phyloP scores from a whole-genome alignment of 768 basidiomycete genomes.

The Exidia glandulosa region DNA sequence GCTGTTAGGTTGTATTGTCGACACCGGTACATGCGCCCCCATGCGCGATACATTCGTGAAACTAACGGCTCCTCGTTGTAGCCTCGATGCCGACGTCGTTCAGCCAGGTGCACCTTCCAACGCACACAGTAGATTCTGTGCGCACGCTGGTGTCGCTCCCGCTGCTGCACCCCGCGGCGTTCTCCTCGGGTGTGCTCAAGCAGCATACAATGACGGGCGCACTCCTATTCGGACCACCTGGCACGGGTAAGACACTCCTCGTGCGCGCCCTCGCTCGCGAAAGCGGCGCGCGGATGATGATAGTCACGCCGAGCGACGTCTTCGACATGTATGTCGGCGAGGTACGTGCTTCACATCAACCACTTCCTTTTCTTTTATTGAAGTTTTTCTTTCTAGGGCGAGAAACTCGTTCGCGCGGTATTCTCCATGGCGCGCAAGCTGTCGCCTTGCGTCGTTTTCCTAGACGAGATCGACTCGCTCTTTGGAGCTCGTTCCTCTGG shows the following conservation, averaged over 20 bases:
- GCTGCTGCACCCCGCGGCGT: conserved; percentile 75
- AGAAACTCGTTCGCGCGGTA: conserved; percentile 80
- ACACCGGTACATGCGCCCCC: conserved; percentile 42
- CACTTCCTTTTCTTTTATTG: conserved; percentile 1
- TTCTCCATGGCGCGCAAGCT: conserved; percentile 78
- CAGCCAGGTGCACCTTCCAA: conserved; percentile 76
- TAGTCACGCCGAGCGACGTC: conserved; percentile 83
- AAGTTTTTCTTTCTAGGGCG: conserved; percentile 43
- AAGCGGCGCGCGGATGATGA: conserved; percentile 88
- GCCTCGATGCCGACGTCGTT: conserved; percentile 75
- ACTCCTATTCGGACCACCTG: conserved; percentile 86
- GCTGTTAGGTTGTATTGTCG: conserved; percentile 76
- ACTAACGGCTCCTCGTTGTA: conserved; percentile 15
- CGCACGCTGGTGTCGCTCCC: conserved; percentile 87
- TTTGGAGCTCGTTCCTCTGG: conserved; percentile 77
- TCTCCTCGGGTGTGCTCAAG: conserved; percentile 80
- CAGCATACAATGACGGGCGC: conserved; percentile 88
- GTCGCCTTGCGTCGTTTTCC: conserved; percentile 86
- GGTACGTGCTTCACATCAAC: not conserved
- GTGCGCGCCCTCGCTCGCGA: conserved; percentile 88
- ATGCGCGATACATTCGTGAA: not conserved
- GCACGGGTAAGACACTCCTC: conserved; percentile 83
- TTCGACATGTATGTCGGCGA: conserved; percentile 61
- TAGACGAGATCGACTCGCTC: conserved; percentile 90
- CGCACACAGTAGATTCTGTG: conserved; percentile 83